Evolutionary conservation across 257 asterid species (phyloP).

Genomic region (Petrea volubilis): DNA sequence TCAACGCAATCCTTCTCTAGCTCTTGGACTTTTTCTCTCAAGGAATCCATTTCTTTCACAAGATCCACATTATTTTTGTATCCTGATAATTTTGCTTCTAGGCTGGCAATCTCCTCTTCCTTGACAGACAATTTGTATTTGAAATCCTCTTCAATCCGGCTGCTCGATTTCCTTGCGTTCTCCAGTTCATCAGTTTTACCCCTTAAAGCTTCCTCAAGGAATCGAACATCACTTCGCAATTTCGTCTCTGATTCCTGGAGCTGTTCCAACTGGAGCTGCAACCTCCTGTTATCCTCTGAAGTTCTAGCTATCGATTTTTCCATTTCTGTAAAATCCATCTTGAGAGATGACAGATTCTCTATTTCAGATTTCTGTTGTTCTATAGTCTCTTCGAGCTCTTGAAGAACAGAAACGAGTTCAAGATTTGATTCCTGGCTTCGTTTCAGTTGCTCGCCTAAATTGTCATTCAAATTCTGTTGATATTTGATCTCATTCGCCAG

Average conservation of each 20-base stretch:
- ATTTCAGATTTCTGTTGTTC: conserved; percentile 78
- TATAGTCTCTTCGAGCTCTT: conserved; percentile 76
- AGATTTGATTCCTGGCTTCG: conserved; percentile 85
- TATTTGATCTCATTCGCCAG: conserved; percentile 65
- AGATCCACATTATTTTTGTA: conserved; percentile 34
- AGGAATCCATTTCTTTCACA: conserved; percentile 44
- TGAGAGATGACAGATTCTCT: conserved; percentile 54
- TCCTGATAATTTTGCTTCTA: conserved; percentile 42
- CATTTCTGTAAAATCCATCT: conserved; percentile 20
- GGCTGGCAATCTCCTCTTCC: conserved; percentile 49
- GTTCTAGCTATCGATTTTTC: conserved; percentile 27
- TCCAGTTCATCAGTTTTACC: conserved; percentile 49
- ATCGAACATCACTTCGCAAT: conserved; percentile 36
- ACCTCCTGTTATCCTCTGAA: conserved; percentile 34
- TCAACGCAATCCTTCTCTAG: conserved; percentile 81
- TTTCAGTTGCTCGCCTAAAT: conserved; percentile 61
- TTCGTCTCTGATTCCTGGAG: conserved; percentile 53
- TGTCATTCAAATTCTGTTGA: conserved; percentile 59
- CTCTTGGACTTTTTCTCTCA: conserved; percentile 65
- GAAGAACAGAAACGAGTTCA: conserved; percentile 82
- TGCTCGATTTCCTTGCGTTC: conserved; percentile 39
- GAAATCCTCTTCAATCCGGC: conserved; percentile 42
- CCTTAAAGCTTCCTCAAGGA: conserved; percentile 43
- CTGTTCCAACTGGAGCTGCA: conserved; percentile 38
- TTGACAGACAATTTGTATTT: conserved; percentile 38